Percentiles rank a stretch among this genome's conserved stretches.
phyloP scores from a whole-genome alignment of 2,329 filamentous ascomycete species.

The Phoma sp. region DNA sequence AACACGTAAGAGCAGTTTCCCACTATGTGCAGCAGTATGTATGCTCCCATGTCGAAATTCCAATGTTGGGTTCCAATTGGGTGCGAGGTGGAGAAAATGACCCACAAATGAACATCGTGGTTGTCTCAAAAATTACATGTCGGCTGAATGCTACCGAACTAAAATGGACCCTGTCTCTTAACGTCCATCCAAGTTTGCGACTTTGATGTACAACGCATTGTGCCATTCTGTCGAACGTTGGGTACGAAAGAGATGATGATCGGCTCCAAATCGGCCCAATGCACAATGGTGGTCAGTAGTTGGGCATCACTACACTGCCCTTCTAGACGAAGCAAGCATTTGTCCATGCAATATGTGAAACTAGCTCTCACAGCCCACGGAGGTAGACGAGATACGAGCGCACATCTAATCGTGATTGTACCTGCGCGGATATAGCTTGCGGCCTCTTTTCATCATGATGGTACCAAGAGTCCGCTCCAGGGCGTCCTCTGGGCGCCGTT shows the following conservation, averaged over 20 bases:
- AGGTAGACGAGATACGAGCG: neutral
- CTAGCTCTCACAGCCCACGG: neutral
- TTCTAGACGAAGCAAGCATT: neutral
- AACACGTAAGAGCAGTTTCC: neutral
- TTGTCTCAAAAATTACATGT: neutral
- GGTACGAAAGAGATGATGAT: neutral
- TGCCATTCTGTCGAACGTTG: neutral
- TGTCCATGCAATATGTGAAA: neutral
- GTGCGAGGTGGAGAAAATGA: too few relatives aligned
- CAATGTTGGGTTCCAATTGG: too few relatives aligned
- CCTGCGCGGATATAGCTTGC: conserved; percentile 5
- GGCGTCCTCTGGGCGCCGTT: neutral
- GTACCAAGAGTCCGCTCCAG: neutral
- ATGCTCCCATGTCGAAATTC: neutral
- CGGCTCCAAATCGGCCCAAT: neutral
- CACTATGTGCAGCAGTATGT: neutral
- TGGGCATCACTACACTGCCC: neutral
- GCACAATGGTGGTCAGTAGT: neutral
- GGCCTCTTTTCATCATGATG: neutral
- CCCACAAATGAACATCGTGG: neutral
- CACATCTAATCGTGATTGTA: neutral
- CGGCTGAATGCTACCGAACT: neutral
- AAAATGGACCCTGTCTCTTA: neutral
- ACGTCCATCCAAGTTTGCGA: neutral
- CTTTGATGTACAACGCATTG: neutral